Conservation (phyloP, 805 yeast genomes). For the Nakazawaea ernobii region DNA sequence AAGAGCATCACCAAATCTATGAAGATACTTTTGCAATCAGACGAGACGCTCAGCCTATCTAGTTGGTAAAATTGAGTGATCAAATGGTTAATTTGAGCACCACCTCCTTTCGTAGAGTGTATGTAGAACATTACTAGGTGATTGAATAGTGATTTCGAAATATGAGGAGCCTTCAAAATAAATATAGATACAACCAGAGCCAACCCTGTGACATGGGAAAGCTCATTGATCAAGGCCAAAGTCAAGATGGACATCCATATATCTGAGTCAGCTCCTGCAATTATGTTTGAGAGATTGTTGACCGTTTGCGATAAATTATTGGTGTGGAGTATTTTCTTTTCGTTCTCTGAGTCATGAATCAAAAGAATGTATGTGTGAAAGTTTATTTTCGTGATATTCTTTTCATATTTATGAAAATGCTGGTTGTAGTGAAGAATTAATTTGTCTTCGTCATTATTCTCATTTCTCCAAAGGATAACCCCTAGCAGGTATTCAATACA, state of each 20-base stretch:
- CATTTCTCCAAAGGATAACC: constrained; percentile 6
- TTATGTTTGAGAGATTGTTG: neutral
- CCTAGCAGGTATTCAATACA: constrained; percentile 8
- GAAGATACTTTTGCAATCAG: constrained; percentile 18
- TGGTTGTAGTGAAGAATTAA: neutral
- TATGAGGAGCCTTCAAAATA: constrained; percentile 16
- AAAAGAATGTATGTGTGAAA: constrained; percentile 2
- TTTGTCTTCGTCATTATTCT: neutral
- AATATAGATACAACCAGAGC: constrained; percentile 10
- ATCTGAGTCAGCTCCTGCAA: neutral
- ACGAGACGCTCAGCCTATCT: constrained; percentile 9
- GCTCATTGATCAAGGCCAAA: constrained; percentile 4
- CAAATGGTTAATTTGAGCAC: constrained; percentile 13
- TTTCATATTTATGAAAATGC: neutral
- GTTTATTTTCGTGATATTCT: neutral
- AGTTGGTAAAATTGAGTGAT: constrained; percentile 18
- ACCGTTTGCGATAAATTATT: neutral
- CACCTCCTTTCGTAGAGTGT: constrained; percentile 14
- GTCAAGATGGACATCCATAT: constrained; percentile 2
- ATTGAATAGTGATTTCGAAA: constrained; percentile 24
- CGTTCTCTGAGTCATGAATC: neutral
- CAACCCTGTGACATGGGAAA: constrained; percentile 2
- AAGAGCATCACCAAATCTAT: constrained; percentile 28
- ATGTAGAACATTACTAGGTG: constrained; percentile 24
- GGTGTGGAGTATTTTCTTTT: neutral